Evolutionary conservation across 768 basidiomycete species (phyloP), one percentile per base, ranked within the genome.

Genomic region (Leucogyrophana mollusca): DNA sequence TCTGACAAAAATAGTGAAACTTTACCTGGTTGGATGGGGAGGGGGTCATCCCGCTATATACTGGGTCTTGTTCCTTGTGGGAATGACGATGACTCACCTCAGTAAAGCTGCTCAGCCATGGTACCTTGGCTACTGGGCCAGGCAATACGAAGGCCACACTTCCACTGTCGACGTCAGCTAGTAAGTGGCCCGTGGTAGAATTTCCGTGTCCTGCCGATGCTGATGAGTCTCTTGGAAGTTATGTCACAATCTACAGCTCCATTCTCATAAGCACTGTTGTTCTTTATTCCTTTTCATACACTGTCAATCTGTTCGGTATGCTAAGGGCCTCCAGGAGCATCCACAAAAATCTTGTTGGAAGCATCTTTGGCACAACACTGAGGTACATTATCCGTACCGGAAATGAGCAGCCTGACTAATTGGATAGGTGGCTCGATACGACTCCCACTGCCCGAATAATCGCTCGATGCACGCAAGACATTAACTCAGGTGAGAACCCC

Each of bases 351-450:
- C 69, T 87, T 1, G 50, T 85, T 4, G 60, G 73, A 20, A 73
- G 81, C 9, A 58, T 87, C 0, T 59, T 87, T 10, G 73, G 79
- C 4, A 78, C 82, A 4, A 85, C 85, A 1, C 60, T 86, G 30
- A 78, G 83, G 59, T 84, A 68, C 69, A 69, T 77, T 27, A 2
- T 73, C 74, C 32, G 39, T 40, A 24, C 34, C 14, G 25, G 41
- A 17, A 17, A 18, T 34, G 20, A 13, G 37, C 8, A 9, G 61
- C 65, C 2, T 69, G 13, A 13, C 27, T 30, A 30, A 30, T 6
- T 30, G 13, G 7, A 27, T 17, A 55, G 64, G 30, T 65, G 60
- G 60, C 52, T 64, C 25, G 64, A 65, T 46, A 56, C 53, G 3
- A 58, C 56, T 3, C 66, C 66, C 3, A 52, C 53, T 3, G 56